Evolutionary conservation across 2,329 filamentous ascomycete genomes (phyloP).

Genomic region (Pestalotiopsis sp.): DNA sequence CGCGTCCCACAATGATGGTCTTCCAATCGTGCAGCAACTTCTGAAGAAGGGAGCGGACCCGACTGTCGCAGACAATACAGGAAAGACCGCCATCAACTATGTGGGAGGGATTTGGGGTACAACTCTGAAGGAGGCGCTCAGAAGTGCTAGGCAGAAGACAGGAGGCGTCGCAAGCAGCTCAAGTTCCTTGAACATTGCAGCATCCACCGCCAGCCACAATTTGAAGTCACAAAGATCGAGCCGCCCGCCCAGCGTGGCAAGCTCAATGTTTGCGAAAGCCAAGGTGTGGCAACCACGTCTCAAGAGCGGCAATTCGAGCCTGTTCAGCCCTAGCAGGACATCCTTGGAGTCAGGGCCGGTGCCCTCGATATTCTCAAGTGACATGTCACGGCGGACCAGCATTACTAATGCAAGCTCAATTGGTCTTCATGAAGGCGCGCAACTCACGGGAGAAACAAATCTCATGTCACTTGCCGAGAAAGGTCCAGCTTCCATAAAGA

Average conservation of each 20-base stretch:
- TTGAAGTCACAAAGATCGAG: not conserved
- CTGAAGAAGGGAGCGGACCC: conserved; percentile 8
- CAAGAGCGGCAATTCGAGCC: not conserved
- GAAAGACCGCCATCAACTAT: conserved; percentile 6
- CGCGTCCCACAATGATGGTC: not conserved
- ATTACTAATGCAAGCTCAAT: not conserved
- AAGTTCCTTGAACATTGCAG: not conserved
- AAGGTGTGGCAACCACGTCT: not conserved
- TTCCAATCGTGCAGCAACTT: not conserved
- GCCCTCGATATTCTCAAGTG: conserved; percentile 3
- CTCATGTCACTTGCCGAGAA: not conserved
- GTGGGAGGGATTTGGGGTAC: conserved; percentile 3
- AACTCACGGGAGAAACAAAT: not conserved
- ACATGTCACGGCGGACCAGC: conserved; percentile 5
- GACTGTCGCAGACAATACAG: conserved; percentile 3
- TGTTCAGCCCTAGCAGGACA: conserved; percentile 2
- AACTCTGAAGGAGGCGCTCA: not conserved
- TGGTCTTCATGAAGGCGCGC: not conserved
- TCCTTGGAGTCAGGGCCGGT: not conserved
- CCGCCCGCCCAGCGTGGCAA: not conserved
- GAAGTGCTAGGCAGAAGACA: not conserved
- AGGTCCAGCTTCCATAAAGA: not conserved
- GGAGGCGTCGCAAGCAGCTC: not conserved
- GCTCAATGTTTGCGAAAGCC: not conserved
- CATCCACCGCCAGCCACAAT: not conserved